Evolutionary conservation across 1,284 basidiomycete species (phyloP), one percentile per base, ranked within the genome.

Genomic region (Boletus smithii): DNA sequence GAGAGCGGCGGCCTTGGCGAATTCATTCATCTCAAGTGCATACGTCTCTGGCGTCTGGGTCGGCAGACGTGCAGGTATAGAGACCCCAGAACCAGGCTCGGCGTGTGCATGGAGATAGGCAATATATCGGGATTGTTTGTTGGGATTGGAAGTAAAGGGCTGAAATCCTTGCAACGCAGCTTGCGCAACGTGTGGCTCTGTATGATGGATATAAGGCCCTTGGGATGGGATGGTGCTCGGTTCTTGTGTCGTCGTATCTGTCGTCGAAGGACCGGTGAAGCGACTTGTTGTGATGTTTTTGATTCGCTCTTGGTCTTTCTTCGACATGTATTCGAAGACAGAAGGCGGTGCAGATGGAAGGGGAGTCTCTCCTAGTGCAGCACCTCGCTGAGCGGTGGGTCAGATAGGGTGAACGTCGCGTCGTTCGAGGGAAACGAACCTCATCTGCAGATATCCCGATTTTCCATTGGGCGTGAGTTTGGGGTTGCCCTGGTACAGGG

Each of bases 301-400:
- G 3, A 98, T 75, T 3, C 93, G 83, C 50, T 95, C 92, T 43
- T 81, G 79, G 57, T 95, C 91, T 63, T 94, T 95, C 53, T 87
- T 81, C 0, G 93, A 94, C 62, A 98, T 83, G 66, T 87, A 98
- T 40, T 97, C 93, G 60, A 95, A 95, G 3, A 99, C 81, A 0
- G 92, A 95, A 33, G 81, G 83, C 2, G 83, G 78, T 31, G 81
- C 81, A 2, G 82, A 72, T 2, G 83, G 79, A 6, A 88, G 72
- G 4, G 79, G 79, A 1, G 78, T 78, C 68, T 98, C 95, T 39
- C 95, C 95, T 0, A 99, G 74, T 8, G 89, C 73, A 3, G 76
- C 69, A 23, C 92, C 95, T 41, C 95, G 80, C 86, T 95, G 56
- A 35, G 11, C 24, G 18, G 37, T 23, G 51, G 14, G 16, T 54